Evolutionary conservation across 1,284 basidiomycete species (phyloP).

Genomic region (Rhodotorula sp.): DNA sequence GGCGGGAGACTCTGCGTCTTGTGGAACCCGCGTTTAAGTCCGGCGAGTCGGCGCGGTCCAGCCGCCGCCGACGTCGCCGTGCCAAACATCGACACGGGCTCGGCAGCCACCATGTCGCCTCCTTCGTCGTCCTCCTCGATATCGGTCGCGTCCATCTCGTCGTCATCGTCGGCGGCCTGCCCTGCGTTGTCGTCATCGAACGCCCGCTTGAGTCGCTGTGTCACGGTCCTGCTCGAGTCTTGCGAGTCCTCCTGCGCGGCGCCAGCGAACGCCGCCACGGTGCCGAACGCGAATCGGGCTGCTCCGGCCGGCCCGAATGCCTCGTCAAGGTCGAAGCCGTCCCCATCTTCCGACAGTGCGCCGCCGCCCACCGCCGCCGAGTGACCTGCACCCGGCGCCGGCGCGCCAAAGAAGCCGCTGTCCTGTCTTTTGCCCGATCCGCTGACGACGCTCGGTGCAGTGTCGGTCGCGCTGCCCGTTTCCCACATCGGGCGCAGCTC

Average conservation of each 20-base stretch:
- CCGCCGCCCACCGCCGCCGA: neutral
- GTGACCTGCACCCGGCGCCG: neutral
- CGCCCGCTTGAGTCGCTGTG: conserved; percentile 20
- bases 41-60: conserved; percentile 4
- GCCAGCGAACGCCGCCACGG: neutral
- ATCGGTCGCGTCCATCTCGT: conserved; percentile 35
- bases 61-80: neutral
- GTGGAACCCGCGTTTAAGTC: conserved; percentile 5
- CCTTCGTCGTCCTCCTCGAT: conserved; percentile 35
- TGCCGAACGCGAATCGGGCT: neutral
- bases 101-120: neutral
- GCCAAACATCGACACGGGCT: neutral
- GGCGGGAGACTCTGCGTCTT: conserved; percentile 30
- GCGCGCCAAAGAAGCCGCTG: conserved; percentile 9
- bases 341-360: conserved; percentile 13
- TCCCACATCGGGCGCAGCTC: conserved; percentile 28
- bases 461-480: conserved; percentile 8
- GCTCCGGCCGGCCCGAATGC: conserved; percentile 13
- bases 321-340: conserved; percentile 39
- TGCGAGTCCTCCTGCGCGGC: conserved; percentile 11
- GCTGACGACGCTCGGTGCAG: neutral
- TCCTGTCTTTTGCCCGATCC: conserved; percentile 3
- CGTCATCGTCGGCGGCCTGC: conserved; percentile 11
- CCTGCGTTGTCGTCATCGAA: conserved; percentile 10
- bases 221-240: conserved; percentile 11